Evolutionary conservation across 2,329 filamentous ascomycete species (phyloP), one percentile per base, ranked within the genome.

Genomic region (Epichloe uncinata): DNA sequence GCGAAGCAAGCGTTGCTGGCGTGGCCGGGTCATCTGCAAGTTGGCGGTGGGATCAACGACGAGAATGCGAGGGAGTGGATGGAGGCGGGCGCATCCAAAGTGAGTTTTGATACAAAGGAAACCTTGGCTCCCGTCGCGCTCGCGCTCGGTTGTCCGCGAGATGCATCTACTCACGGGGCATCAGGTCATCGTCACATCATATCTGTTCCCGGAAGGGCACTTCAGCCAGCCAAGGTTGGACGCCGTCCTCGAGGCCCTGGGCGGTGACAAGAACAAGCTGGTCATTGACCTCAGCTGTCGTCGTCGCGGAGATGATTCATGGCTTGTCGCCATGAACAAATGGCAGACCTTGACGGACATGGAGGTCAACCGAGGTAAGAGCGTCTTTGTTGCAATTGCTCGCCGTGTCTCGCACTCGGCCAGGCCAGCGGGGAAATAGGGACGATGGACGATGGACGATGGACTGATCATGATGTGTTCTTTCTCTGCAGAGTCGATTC

Each of bases 271-370:
- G 63, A 70, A 73, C 45, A 93, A 87, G 67, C 79, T 98, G 45
- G 91, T 98, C 57, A 90, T 98, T 63, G 93, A 98, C 63, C 77
- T 98, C 22, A 95, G 89, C 67, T 98, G 93, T 64, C 81, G 93
- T 47, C 76, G 82, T 52, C 83, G 82, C 53, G 85, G 76, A 37
- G 71, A 74, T 3, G 73, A 83, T 50, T 83, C 73, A 38, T 98
- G 93, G 93, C 89, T 86, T 60, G 93, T 98, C n/a, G 91, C 93
- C 50, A 98, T 95, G 84, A 87, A 98, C 68, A 95, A 95, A 66
- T 98, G 93, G 93, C 93, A 97, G 73, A 95, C 88, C 1, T 84
- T 97, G 50, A 97, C 93, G 1, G 87, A 96, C 61, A 95, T 95
- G 82, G 88, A 96, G 64, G 81, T 98, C 56, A 91, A 84, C 55